Evolutionary conservation across 345 rosid genomes (phyloP), one percentile per base, ranked within the genome.

Genomic region (Euphorbia tirucalli): DNA sequence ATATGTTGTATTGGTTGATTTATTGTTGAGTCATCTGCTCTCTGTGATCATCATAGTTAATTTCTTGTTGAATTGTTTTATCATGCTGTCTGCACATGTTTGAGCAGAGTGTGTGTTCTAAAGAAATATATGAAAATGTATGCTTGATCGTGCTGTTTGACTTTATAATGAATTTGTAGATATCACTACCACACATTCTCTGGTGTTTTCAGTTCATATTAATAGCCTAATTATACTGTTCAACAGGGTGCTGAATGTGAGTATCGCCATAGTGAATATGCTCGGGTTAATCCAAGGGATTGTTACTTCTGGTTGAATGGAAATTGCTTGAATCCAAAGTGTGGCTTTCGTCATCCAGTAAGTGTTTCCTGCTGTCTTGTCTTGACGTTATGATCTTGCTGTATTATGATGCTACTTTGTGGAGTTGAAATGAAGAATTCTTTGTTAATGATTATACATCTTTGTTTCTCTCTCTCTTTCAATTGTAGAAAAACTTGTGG

Each of bases 241-340:
- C 35, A n/a, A 67, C 81, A 94, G 98, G 98, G 97, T 80, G 79
- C 77, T 48, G 98, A 94, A 71, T 92, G 98, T 37, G 98, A 94
- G 83, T 94, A 94, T 79, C 98, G 98, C 16, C 97, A 94, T 72
- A 94, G 98, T 73, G 98, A 94, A 73, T 89, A 85, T 81, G 98
- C 97, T 22, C 88, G 98, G 71, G 78, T 92, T 14, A 94, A 94
- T 59, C 98, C 98, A 15, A 85, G 97, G 79, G 97, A 92, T 83
- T 94, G 98, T 79, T 94, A 86, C 79, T 94, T 48, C 66, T 94
- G 98, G 98, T 73, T 94, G 92, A 90, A 83, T 77, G 92, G 98
- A 5, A 92, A 84, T 71, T 94, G 98, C 77, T 76, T 90, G 87
- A 94, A 94, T 79, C 98, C 89, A 3, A 94, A 92, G 71, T 94